Evolutionary conservation across 805 yeast species (phyloP).

Genomic region (Hanseniaspora guilliermondii): DNA sequence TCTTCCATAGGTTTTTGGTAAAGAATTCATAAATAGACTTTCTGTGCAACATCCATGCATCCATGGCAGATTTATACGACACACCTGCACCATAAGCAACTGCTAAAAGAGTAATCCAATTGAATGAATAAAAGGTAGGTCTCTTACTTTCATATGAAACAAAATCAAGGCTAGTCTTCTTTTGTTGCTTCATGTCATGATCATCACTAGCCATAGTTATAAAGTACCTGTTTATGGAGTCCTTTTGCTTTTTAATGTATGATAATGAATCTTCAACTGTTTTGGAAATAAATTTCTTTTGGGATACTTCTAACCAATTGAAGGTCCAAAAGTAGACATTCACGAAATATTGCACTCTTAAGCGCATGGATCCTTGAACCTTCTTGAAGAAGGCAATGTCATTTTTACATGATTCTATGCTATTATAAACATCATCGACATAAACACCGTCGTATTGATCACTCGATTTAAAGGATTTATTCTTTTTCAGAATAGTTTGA

Average conservation of each 20-base stretch:
- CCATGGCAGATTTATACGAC: background rate
- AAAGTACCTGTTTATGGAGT: background rate
- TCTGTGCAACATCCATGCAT: background rate
- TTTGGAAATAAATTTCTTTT: background rate
- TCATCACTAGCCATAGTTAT: background rate
- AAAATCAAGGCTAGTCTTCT: background rate
- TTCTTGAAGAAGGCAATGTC: conserved; percentile 2
- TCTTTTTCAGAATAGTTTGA: background rate
- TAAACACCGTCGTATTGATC: background rate
- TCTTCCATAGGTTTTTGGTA: conserved; percentile 8
- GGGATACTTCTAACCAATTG: background rate
- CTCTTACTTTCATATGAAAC: background rate
- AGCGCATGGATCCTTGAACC: background rate
- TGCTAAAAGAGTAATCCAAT: conserved; percentile 5
- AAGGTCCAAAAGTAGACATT: conserved; percentile 10
- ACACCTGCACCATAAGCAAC: background rate
- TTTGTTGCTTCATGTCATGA: background rate
- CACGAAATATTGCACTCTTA: conserved; percentile 3
- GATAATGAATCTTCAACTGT: background rate
- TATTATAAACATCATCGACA: background rate
- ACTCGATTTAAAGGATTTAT: background rate
- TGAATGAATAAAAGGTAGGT: conserved; percentile 4
- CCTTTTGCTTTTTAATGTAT: background rate
- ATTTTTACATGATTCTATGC: background rate
- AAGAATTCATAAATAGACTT: conserved; percentile 1